Percentiles rank a stretch among this genome's conserved stretches.
Conservation (phyloP, 2,329 filamentous ascomycete genomes). For the Lasiodiplodia sp. region DNA sequence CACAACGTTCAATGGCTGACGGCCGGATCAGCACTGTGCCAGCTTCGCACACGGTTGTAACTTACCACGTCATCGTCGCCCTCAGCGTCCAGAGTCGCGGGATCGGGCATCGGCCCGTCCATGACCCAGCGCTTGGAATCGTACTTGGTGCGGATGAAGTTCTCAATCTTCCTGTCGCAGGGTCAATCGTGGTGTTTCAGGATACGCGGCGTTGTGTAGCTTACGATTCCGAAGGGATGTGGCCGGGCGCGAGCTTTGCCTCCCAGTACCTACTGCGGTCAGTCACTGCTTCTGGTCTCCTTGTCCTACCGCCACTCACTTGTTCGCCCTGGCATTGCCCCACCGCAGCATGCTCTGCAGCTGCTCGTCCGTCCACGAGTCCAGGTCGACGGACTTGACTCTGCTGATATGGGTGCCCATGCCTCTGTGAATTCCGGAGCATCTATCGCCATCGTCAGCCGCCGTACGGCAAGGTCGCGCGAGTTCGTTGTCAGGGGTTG, state of each 20-base stretch:
- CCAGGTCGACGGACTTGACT: slow-evolving; percentile 97
- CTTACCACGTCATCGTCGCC: slow-evolving; percentile 82
- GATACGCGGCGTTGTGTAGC: slow-evolving; percentile 37
- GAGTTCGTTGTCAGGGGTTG: slow-evolving; percentile 15
- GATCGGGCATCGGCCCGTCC: slow-evolving; percentile 94
- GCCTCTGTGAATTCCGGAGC: slow-evolving; percentile 96
- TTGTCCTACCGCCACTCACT: slow-evolving; percentile 58
- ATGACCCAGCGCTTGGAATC: slow-evolving; percentile 99
- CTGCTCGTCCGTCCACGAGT: slow-evolving; percentile 99
- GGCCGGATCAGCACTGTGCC: slow-evolving; percentile 2
- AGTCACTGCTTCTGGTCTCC: slow-evolving; percentile 32
- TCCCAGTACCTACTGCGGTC: slow-evolving; percentile 77
- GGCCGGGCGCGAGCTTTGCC: slow-evolving; percentile 86
- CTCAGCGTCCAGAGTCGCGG: slow-evolving; percentile 81
- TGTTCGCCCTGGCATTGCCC: slow-evolving; percentile 96
- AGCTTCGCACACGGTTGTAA: slow-evolving; percentile 51
- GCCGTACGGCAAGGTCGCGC: not conserved
- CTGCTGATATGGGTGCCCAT: slow-evolving; percentile 99
- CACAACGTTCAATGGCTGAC: slow-evolving; percentile 69
- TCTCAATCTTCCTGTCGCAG: slow-evolving; percentile 82
- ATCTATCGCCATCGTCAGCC: slow-evolving; percentile 54
- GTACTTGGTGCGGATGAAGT: slow-evolving; percentile 99
- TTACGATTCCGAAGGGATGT: slow-evolving; percentile 87
- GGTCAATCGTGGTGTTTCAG: slow-evolving; percentile 19
- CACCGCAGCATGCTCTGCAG: slow-evolving; percentile 91